Percentiles rank a stretch among this genome's conserved stretches.
Evolutionary conservation across 2,329 filamentous ascomycete species (phyloP).

Genomic region (Trichoderma sp.): DNA sequence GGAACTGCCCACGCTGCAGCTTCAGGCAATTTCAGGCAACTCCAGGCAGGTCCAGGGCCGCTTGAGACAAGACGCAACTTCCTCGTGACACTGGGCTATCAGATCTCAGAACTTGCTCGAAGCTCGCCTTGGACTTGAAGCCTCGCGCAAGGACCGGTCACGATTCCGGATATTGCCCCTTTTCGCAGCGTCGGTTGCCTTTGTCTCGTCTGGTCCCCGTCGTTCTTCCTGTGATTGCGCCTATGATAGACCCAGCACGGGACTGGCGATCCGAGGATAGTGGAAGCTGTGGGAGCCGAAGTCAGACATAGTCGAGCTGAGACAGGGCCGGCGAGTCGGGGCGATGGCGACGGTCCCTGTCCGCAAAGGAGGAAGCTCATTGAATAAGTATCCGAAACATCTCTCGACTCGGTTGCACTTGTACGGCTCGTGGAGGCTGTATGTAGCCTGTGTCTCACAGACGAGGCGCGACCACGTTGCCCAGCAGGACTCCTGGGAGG

Average conservation of each 20-base stretch:
- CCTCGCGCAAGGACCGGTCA: neutral
- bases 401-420: constrained; percentile 34
- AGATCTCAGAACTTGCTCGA: neutral
- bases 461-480: constrained; percentile 22
- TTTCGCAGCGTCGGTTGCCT: neutral
- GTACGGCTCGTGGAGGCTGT: constrained; percentile 32
- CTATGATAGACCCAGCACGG: constrained; percentile 8
- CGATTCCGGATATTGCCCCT: neutral
- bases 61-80: constrained; percentile 18
- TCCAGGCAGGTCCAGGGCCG: neutral
- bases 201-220: no score
- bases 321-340: constrained; percentile 32
- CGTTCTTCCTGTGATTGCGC: neutral
- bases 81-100: constrained; percentile 11
- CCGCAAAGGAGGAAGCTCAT: constrained; percentile 32
- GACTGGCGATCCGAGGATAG: constrained; percentile 13
- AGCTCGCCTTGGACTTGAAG: neutral
- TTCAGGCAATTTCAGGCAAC: no score
- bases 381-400: constrained; percentile 42
- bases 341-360: constrained; percentile 31
- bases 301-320: constrained; percentile 34
- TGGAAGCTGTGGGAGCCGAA: constrained; percentile 16
- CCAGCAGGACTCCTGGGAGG: constrained; percentile 30
- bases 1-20: constrained; percentile 1
- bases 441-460: constrained; percentile 32